Evolutionary conservation across 768 basidiomycete genomes (phyloP).

Genomic region (Panellus pusillus): DNA sequence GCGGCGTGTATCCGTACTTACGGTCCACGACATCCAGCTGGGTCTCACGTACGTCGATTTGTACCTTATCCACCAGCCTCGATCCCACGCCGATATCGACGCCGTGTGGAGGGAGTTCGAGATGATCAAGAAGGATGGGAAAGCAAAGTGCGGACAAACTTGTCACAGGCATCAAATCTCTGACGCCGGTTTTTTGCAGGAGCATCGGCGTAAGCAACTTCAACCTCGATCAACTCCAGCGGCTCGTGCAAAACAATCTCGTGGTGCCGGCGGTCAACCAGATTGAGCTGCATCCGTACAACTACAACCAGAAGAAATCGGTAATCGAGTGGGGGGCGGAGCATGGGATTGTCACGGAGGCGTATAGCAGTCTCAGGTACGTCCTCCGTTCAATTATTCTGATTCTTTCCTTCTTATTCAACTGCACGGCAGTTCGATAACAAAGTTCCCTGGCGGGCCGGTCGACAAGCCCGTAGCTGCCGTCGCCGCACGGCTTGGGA

Average conservation of each 20-base stretch:
- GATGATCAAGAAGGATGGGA: constrained; percentile 44
- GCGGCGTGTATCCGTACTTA: neutral
- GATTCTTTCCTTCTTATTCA: neutral
- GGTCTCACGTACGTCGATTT: constrained; percentile 62
- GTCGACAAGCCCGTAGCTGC: constrained; percentile 56
- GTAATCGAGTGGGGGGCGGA: constrained; percentile 48
- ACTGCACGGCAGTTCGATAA: constrained; percentile 50
- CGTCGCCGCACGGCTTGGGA: constrained; percentile 53
- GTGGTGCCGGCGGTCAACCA: constrained; percentile 72
- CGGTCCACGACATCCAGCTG: constrained; percentile 41
- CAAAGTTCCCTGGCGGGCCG: constrained; percentile 59
- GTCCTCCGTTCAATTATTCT: constrained; percentile 9
- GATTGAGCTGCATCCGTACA: constrained; percentile 61
- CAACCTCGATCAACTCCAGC: constrained; percentile 48
- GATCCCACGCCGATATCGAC: constrained; percentile 31
- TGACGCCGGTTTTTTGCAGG: constrained; percentile 32
- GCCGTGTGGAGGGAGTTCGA: constrained; percentile 58
- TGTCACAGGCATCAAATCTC: no score
- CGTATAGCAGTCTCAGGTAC: constrained; percentile 54
- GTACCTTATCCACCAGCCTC: constrained; percentile 66
- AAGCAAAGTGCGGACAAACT: constrained; percentile 36
- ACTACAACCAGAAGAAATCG: constrained; percentile 45
- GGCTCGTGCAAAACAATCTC: constrained; percentile 47
- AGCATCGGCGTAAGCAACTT: constrained; percentile 79
- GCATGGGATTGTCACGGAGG: constrained; percentile 55